Base-by-base conservation (phyloP, 2,329 filamentous ascomycete species). In the Talaromyces sp. region DNA sequence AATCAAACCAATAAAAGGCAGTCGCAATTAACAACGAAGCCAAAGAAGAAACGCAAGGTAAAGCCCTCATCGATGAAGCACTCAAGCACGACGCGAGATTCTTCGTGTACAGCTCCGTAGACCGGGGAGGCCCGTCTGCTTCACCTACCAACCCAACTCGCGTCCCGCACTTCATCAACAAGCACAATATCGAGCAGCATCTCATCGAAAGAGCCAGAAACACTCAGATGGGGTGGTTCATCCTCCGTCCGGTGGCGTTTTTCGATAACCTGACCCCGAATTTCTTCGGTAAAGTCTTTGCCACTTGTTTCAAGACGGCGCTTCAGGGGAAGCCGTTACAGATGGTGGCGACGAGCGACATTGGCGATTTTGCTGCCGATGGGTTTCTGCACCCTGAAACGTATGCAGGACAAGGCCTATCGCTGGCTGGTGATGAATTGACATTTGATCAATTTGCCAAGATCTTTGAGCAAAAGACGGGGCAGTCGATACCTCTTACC, bases 21-120 rank as follows among this genome's bases (percentile, higher is more conserved):
- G 45, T 41, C 1, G 27, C 57, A 54, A 43, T 41, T 9, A n/a
- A 66, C 54, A 41, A 41, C 57, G 31, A 54, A 13, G 35, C 47
- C 31, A 22, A 22, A 14, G 84, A 86, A 74, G 80, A 85, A 67
- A 66, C 69, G 1, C 86, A 90, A 73, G 88, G 87, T 62, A 87
- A 82, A 47, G 80, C 76, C 0, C 76, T 90, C 8, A 79, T 89
- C 63, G 84, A 89, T 65, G 84, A 81, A n/a, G 80, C 85, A 2
- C 71, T 89, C 65, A 80, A 82, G 31, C 74, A 84, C 31, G 80
- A 81, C 13, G 84, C 90, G 45, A 78, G 81, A 66, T 83, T 87
- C 70, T 88, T 90, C 69, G 83, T 90, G 52, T 90, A 89, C 76
- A 84, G 82, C 35, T 86, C 83, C 61, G 86, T 89, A 31, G 88